phyloP scores from a whole-genome alignment of 2,329 filamentous ascomycete species.

The Xylaria sp. region DNA sequence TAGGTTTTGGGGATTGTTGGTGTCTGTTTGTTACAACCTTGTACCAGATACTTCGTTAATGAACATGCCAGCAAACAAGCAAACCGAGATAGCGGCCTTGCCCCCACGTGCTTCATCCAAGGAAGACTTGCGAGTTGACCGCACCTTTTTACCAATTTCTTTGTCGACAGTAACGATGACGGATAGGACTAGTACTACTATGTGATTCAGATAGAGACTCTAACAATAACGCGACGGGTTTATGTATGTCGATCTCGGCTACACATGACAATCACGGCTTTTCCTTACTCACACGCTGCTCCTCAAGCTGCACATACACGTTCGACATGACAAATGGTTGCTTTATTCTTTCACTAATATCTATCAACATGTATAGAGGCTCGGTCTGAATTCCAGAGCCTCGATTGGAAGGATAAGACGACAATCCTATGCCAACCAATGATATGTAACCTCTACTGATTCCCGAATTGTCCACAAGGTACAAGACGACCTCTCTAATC shows the following conservation, averaged over 20 bases:
- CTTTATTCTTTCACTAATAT: constrained; percentile 6
- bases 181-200: neutral
- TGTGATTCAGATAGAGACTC: neutral
- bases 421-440: neutral
- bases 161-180: neutral
- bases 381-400: neutral
- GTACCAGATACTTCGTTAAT: constrained; percentile 21
- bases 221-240: neutral
- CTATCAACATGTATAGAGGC: neutral
- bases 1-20: neutral
- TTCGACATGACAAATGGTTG: constrained; percentile 16
- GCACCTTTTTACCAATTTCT: neutral
- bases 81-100: neutral
- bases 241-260: neutral
- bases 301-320: neutral
- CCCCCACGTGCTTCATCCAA: constrained; percentile 18
- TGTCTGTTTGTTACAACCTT: constrained; percentile 11
- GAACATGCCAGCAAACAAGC: neutral
- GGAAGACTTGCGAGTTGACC: neutral
- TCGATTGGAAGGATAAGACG: neutral
- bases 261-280: neutral
- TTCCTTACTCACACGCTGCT: neutral
- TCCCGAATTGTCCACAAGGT: constrained; percentile 59
- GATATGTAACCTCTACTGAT: constrained; percentile 64
- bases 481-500: constrained; percentile 61